Evolutionary conservation across 352 stramenopile genomes (phyloP).

Genomic region (Globisporangium solare): DNA sequence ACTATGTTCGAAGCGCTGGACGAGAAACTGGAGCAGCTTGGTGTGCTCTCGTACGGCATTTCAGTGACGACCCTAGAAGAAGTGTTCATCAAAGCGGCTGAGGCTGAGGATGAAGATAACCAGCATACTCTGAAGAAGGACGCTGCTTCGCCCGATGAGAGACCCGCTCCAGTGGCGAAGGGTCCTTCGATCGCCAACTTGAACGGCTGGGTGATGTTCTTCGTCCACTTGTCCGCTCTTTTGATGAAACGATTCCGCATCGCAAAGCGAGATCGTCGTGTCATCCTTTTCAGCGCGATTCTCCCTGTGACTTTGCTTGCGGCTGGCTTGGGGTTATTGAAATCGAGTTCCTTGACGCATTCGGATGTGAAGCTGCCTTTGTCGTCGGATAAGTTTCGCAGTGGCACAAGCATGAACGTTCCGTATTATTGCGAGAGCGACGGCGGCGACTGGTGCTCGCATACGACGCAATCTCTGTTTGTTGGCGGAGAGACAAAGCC

Average conservation of each 20-base stretch:
- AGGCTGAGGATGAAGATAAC: no score
- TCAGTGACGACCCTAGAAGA: no score
- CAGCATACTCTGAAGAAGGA: no score
- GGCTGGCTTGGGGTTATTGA: conserved; percentile 41
- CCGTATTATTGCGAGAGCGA: conserved; percentile 53
- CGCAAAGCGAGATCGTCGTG: conserved; percentile 89
- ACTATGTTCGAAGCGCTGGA: no score
- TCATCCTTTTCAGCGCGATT: conserved; percentile 76
- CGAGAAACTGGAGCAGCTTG: no score
- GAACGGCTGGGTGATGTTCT: conserved; percentile 42
- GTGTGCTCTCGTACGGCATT: no score
- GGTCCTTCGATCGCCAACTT: no score
- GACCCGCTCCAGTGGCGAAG: no score
- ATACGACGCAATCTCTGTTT: conserved; percentile 30
- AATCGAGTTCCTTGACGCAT: conserved; percentile 49
- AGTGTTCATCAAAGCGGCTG: no score
- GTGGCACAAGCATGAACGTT: conserved; percentile 23
- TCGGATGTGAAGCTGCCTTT: conserved; percentile 44
- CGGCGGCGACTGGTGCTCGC: conserved; percentile 42
- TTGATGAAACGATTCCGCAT: conserved; percentile 89
- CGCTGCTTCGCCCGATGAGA: no score
- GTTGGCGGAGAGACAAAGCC: conserved; percentile 20
- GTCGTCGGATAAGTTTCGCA: conserved; percentile 28
- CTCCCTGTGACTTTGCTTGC: conserved; percentile 81
- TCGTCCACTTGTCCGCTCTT: conserved; percentile 81